These are phyloP conservation scores for Aspergillus ustus DNA, from an alignment of 2,329 filamentous ascomycete genomes.

Conservation along the genomic window DNA sequence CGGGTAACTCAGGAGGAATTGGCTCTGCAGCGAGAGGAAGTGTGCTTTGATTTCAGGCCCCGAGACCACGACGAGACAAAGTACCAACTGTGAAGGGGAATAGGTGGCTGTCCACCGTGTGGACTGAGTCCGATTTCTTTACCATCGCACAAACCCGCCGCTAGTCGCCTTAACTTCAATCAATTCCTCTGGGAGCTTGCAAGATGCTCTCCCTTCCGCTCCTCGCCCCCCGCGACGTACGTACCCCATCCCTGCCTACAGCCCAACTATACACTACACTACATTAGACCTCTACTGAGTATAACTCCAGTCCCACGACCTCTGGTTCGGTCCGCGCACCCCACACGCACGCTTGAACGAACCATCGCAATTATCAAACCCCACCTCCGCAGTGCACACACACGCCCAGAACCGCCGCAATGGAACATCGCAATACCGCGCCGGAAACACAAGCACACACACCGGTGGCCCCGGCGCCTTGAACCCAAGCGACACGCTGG, in stretches of 20 bases:
- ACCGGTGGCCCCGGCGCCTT: background rate
- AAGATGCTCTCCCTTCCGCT: constrained; percentile 67
- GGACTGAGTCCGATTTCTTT: background rate
- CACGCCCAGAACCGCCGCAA: constrained; percentile 19
- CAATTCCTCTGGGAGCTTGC: background rate
- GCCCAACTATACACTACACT: background rate
- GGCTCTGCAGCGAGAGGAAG: background rate
- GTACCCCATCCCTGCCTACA: constrained; percentile 28
- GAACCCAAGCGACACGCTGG: constrained; percentile 61
- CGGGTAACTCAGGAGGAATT: background rate
- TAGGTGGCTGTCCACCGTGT: background rate
- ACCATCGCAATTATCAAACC: constrained; percentile 35
- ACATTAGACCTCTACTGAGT: background rate
- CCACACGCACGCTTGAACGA: constrained; percentile 56
- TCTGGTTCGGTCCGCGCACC: constrained; percentile 68
- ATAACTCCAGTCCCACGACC: constrained; percentile 64
- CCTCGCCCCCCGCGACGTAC: constrained; percentile 72
- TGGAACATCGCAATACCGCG: constrained; percentile 9
- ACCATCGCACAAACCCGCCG: background rate
- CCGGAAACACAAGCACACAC: constrained; percentile 11
- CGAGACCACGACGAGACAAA: background rate
- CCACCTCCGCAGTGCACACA: constrained; percentile 23
- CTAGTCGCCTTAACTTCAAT: background rate
- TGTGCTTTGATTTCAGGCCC: background rate
- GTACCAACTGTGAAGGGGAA: background rate